Conservation (phyloP, 164 flowering plant species). For the Tetracentron sinense region DNA sequence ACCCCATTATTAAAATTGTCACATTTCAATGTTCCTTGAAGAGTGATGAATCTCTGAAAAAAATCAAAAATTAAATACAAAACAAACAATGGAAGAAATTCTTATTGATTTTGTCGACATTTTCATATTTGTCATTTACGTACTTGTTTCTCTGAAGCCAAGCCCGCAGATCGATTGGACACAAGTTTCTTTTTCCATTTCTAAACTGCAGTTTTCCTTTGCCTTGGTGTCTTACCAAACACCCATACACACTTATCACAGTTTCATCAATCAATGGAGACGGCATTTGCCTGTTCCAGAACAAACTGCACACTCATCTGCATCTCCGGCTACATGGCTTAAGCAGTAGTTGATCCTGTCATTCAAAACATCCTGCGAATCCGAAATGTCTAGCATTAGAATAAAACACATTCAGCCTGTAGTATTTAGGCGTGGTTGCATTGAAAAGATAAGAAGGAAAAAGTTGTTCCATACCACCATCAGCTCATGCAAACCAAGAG, state of each 20-base stretch:
- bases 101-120: no score
- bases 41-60: no score
- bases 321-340: constrained; percentile 72
- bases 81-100: no score
- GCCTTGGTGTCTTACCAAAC: not conserved
- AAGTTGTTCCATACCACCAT: constrained; percentile 56
- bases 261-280: not conserved
- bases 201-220: not conserved
- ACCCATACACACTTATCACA: not conserved
- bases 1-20: no score
- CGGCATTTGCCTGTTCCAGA: constrained; percentile 76
- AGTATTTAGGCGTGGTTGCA: not conserved
- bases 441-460: not conserved
- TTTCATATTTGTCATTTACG: no score
- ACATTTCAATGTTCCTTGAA: no score
- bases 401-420: not conserved
- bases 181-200: no score
- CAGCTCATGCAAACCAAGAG: constrained; percentile 77
- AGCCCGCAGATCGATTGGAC: no score
- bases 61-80: no score
- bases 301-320: constrained; percentile 71
- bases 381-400: constrained; percentile 6
- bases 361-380: constrained; percentile 77
- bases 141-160: no score
- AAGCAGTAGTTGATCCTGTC: constrained; percentile 75